Evolutionary conservation across 2,329 filamentous ascomycete genomes (phyloP).

Genomic region (Fusarium austroafricanum): DNA sequence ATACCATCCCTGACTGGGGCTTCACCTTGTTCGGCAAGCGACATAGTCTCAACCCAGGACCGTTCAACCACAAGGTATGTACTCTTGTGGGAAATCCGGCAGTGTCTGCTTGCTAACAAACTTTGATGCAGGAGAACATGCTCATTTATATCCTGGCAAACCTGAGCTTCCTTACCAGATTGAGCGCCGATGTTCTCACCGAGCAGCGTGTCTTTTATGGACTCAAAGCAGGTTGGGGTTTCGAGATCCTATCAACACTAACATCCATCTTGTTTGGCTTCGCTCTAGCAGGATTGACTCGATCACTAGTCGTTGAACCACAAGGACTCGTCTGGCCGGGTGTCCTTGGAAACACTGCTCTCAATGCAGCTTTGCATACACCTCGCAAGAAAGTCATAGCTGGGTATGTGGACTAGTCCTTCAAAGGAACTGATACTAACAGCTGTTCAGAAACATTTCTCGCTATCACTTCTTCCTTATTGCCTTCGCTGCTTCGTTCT

Average conservation of each 20-base stretch:
- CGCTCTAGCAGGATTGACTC: slow-evolving; percentile 59
- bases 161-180: slow-evolving; percentile 57
- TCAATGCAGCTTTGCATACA: slow-evolving; percentile 57
- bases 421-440: fast-evolving
- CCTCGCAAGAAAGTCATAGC: slow-evolving; percentile 47
- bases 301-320: slow-evolving; percentile 59
- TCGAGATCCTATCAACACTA: slow-evolving; percentile 61
- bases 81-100: too few species aligned
- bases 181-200: slow-evolving; percentile 51
- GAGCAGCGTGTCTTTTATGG: slow-evolving; percentile 57
- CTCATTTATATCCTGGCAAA: slow-evolving; percentile 68
- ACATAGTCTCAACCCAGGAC: slow-evolving; percentile 55
- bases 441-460: slow-evolving; percentile 46
- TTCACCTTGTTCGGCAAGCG: slow-evolving; percentile 42
- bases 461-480: slow-evolving; percentile 60
- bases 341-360: slow-evolving; percentile 60
- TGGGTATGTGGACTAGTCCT: slow-evolving; percentile 4
- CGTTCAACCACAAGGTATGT: slow-evolving; percentile 53
- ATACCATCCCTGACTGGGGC: slow-evolving; percentile 47
- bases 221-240: slow-evolving; percentile 58
- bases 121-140: slow-evolving; percentile 65
- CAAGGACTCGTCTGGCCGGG: slow-evolving; percentile 65
- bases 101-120: too few species aligned
- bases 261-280: slow-evolving; percentile 65
- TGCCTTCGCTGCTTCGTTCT: slow-evolving; percentile 51